Evolutionary conservation across 345 rosid genomes (phyloP), one percentile per base, ranked within the genome.

Genomic region (Draba incana): DNA sequence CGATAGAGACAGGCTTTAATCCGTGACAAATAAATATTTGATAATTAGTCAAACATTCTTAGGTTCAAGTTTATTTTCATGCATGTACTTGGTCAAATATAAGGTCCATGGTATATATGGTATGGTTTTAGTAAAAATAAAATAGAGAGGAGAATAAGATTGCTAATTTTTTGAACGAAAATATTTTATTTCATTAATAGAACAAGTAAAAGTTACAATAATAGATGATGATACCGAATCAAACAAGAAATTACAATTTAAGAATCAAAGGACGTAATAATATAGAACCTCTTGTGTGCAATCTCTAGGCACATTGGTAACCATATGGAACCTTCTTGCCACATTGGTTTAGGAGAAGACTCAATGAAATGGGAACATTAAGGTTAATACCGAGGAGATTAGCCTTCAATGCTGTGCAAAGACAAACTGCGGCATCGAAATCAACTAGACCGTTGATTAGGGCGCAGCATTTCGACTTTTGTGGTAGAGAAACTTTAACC

Each of bases 401-500:
- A 44, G 71, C 63, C 46, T 67, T 67, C 4, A 67, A 8, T 37
- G 63, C 63, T 0, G 71, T 44, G 11, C 71, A 67, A 45, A 67
- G 71, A 67, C 71, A 67, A 11, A 67, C 46, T 2, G 71, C 54
- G 6, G 71, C 63, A 7, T 67, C 63, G 8, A 67, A 55, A n/a
- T 67, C 63, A 10, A 56, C 46, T 13, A 56, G 55, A 23, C 15
- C 37, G 1, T 56, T n/a, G 63, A 67, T 67, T n/a, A n/a, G n/a
- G n/a, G n/a, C n/a, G n/a, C 77, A 72, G 49, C 71, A 72, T 2
- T 56, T 1, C n/a, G 58, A 13, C 5, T 5, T 47, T 44, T 38
- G 45, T 56, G 76, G 70, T 2, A 64, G 70, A 38, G 59, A 64
- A 56, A 72, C 45, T 28, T 56, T 71, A 20, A 72, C 70, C 65